Evolutionary conservation across 495 filamentous ascomycete species (phyloP).

Genomic region (Daldinia decipiens): DNA sequence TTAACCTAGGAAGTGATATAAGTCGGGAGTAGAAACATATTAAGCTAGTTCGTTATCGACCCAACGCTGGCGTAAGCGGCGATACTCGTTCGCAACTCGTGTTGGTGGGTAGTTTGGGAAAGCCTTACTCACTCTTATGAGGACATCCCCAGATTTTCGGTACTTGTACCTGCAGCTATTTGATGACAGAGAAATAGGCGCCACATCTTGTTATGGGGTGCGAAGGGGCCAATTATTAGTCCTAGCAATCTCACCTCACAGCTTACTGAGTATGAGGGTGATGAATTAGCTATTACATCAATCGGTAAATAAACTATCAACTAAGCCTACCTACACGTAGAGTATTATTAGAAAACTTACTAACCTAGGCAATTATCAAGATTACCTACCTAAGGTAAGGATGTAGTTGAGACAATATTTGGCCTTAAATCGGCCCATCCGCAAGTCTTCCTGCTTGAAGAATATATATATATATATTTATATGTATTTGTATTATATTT

Average conservation of each 20-base stretch:
- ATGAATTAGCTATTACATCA: neutral
- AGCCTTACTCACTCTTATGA: constrained; percentile 9
- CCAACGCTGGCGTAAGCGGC: constrained; percentile 14
- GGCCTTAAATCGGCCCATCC: neutral
- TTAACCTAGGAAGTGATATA: neutral
- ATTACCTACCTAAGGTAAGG: too few species aligned
- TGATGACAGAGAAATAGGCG: neutral
- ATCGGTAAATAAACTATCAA: neutral
- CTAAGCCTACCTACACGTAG: too few species aligned
- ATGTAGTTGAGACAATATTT: neutral
- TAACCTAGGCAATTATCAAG: too few species aligned
- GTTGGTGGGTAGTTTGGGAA: neutral
- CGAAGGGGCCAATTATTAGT: constrained; percentile 11
- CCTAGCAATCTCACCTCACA: constrained; percentile 1
- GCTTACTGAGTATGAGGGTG: constrained; percentile 4
- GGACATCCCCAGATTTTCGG: constrained; percentile 11
- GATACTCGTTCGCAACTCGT: constrained; percentile 8
- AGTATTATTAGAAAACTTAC: too few species aligned
- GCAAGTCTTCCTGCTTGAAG: neutral
- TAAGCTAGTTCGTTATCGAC: constrained; percentile 4
- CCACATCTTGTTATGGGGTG: neutral
- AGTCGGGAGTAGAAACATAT: neutral
- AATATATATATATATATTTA: neutral
- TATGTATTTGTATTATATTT: neutral
- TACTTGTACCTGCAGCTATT: constrained; percentile 24